phyloP scores from a whole-genome alignment of 306 rosid species.

The Cucurbita pepo region DNA sequence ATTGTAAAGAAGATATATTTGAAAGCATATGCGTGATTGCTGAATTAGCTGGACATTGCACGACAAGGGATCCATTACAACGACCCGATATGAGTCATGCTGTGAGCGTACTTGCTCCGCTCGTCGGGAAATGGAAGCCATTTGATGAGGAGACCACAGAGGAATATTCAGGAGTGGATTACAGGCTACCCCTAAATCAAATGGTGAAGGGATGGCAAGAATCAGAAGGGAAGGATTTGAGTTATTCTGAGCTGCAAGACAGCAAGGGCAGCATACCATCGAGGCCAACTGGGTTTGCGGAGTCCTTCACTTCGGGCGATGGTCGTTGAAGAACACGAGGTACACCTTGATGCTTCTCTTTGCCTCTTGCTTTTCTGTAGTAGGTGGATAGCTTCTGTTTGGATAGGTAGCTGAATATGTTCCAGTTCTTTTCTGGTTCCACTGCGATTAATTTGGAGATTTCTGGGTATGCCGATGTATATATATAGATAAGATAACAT shows the following conservation, averaged over 20 bases:
- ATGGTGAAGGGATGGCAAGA: constrained; percentile 99
- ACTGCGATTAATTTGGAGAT: background rate
- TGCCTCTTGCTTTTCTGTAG: constrained; percentile 2
- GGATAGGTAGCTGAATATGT: background rate
- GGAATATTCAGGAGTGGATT: constrained; percentile 81
- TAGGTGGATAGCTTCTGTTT: background rate
- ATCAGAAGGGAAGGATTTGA: constrained; percentile 67
- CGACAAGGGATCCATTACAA: constrained; percentile 82
- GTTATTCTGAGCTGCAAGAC: constrained; percentile 57
- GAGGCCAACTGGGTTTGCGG: constrained; percentile 89
- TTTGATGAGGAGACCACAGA: constrained; percentile 42
- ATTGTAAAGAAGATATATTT: constrained; percentile 53
- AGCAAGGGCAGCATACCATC: constrained; percentile 94
- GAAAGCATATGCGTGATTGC: constrained; percentile 52
- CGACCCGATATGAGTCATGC: constrained; percentile 97
- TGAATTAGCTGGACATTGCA: constrained; percentile 94
- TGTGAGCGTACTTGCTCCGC: constrained; percentile 67
- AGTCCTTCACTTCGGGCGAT: constrained; percentile 85
- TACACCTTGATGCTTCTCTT: constrained; percentile 17
- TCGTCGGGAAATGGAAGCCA: constrained; percentile 95
- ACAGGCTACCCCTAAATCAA: constrained; percentile 79
- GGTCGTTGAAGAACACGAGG: constrained; percentile 61
- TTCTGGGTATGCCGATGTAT: background rate
- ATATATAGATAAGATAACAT: background rate
- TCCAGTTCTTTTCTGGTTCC: background rate